Base-by-base conservation (phyloP, 2,329 filamentous ascomycete genomes). In the Microcyclospora pomicola region DNA sequence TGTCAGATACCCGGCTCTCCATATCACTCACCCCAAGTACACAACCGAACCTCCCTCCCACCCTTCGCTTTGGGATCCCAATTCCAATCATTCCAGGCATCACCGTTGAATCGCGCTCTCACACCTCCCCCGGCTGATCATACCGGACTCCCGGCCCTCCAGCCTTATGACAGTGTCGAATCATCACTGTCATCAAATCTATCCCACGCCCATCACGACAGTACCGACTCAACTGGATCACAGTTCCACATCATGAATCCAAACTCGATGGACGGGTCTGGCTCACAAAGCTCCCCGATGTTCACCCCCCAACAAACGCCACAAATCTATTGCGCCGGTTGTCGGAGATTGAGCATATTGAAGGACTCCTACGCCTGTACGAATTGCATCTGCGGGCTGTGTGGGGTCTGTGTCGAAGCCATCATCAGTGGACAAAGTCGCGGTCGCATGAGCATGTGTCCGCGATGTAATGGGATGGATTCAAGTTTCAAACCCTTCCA, bases 331-430 rank as follows among this genome's bases (percentile, higher is more conserved):
- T 96, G 88, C 58, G 83, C 87, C 14, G 82, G 81, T 34, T 96
- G 88, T 55, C 77, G 83, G 46, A 75, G 80, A 29, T 68, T 86
- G 13, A 87, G 80, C 36, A 66, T 79, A 9, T 66, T 96, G 16
- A 80, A 77, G 52, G 82, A 88, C 52, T 91, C 84, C 27, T 95
- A 86, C 55, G 88, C 88, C 15, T 96, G 88, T 59, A 94, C 87
- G 1, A 87, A 95, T 60, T 96, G 91, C 59, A 93, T 96, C 46
- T 93, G 85, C 57, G 88, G 87, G 12, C 72, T 96, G 35, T 96
- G 91, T 60, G 76, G 80, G 46, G 77, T 85, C 42, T 96, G 88
- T 53, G 85, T 95, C 41, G 80, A 86, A 52, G 75, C 83, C 27
- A 67, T 88, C 39, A 77, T 84, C 61, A 74, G 73, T 49, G 81